A percentile compares a stretch with the other conserved stretches of the same genome.
phyloP scores from a whole-genome alignment of 345 rosid genomes.

The Syzygium aqueum region DNA sequence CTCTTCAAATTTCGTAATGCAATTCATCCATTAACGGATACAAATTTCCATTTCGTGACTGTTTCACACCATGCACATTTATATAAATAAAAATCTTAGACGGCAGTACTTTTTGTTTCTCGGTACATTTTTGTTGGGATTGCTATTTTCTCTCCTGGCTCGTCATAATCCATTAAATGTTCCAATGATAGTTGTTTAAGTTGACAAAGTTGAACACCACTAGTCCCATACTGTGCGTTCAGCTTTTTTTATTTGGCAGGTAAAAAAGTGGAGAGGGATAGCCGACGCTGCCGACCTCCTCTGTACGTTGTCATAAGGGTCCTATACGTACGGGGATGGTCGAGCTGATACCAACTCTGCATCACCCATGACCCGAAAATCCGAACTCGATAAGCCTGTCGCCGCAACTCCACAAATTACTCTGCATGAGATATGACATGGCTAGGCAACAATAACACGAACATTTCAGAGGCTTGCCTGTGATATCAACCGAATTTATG shows the following conservation, averaged over 20 bases:
- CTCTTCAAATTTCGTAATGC: background rate
- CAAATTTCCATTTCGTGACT: background rate
- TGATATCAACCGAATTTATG: background rate
- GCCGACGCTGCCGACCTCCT: background rate
- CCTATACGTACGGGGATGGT: background rate
- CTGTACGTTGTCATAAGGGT: background rate
- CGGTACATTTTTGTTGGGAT: background rate
- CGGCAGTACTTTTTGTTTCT: background rate
- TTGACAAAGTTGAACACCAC: background rate
- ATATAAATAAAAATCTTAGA: background rate
- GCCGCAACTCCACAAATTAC: background rate
- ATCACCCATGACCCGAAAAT: background rate
- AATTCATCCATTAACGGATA: background rate
- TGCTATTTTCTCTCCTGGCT: background rate
- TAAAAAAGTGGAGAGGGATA: background rate
- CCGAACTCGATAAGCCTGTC: background rate
- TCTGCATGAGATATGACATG: background rate
- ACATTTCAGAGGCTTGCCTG: background rate
- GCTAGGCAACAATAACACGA: background rate
- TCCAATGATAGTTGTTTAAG: background rate
- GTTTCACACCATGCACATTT: background rate
- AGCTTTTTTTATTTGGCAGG: background rate
- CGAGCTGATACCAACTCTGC: background rate
- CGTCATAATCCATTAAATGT: background rate
- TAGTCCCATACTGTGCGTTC: background rate